Percentiles rank a stretch among this genome's conserved stretches.
phyloP scores from a whole-genome alignment of 352 stramenopile species.

The Phytophthora hybrid region DNA sequence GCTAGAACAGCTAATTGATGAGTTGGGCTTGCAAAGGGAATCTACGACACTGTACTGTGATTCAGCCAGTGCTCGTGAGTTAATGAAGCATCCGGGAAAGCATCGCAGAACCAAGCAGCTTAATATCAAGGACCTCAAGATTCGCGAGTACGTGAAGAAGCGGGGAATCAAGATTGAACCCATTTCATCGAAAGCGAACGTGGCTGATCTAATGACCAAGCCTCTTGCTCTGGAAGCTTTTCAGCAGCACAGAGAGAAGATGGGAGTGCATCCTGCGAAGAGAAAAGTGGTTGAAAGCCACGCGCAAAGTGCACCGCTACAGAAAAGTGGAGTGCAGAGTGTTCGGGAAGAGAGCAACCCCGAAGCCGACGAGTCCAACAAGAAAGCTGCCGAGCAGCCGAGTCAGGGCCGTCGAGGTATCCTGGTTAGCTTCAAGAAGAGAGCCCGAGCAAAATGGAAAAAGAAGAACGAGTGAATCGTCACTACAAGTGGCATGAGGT shows the following conservation, averaged over 20 bases:
- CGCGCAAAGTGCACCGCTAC: neutral
- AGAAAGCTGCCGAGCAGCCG: neutral
- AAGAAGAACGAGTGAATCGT: neutral
- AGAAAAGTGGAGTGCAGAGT: neutral
- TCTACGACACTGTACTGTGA: too few relatives aligned
- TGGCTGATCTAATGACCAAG: constrained; percentile 19
- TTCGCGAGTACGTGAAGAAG: neutral
- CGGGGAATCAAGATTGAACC: constrained; percentile 8
- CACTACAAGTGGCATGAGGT: neutral
- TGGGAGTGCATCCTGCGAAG: too few relatives aligned
- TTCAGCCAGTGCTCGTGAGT: neutral
- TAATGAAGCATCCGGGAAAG: constrained; percentile 30
- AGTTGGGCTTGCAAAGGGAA: too few relatives aligned
- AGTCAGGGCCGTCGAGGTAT: neutral
- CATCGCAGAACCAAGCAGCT: constrained; percentile 24
- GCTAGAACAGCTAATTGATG: too few relatives aligned
- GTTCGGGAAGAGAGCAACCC: neutral
- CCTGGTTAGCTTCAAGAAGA: neutral
- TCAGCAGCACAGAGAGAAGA: constrained; percentile 15
- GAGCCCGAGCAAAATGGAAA: neutral
- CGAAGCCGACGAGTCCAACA: neutral
- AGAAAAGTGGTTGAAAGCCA: too few relatives aligned
- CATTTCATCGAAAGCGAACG: constrained; percentile 19
- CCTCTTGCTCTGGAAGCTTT: constrained; percentile 16
- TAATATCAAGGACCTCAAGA: too few relatives aligned